A percentile compares a stretch with the other conserved stretches of the same genome.
These are phyloP conservation scores for Diplodia scrobiculata DNA, from an alignment of 2,329 filamentous ascomycete species.

Conservation along the genomic window DNA sequence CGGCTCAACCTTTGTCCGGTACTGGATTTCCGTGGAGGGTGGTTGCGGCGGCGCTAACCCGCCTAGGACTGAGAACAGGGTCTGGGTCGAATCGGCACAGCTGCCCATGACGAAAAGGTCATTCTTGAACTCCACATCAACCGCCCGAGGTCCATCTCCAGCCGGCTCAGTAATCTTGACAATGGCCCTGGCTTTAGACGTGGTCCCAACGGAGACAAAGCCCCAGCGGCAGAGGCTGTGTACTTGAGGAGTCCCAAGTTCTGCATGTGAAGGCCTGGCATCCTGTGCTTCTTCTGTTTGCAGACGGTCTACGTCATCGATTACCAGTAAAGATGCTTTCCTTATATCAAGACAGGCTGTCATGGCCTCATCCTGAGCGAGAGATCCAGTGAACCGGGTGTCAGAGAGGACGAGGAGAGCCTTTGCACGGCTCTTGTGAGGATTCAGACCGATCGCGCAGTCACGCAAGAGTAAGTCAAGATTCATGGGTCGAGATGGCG, in stretches of 20 bases:
- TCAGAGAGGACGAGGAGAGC: slow-evolving; percentile 77
- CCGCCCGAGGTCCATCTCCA: slow-evolving; percentile 62
- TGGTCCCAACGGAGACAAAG: slow-evolving; percentile 82
- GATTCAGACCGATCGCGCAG: slow-evolving; percentile 82
- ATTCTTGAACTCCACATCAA: slow-evolving; percentile 81
- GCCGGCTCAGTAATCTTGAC: slow-evolving; percentile 62
- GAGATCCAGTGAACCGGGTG: slow-evolving; percentile 64
- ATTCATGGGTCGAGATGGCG: slow-evolving; percentile 51
- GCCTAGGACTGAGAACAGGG: slow-evolving; percentile 75
- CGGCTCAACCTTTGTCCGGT: slow-evolving; percentile 81
- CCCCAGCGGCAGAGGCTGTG: slow-evolving; percentile 62
- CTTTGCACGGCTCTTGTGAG: slow-evolving; percentile 73
- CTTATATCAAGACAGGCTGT: slow-evolving; percentile 68
- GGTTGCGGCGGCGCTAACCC: slow-evolving; percentile 81
- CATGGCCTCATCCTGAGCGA: slow-evolving; percentile 53
- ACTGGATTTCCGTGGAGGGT: slow-evolving; percentile 80
- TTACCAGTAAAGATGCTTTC: slow-evolving; percentile 79
- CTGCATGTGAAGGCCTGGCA: slow-evolving; percentile 12
- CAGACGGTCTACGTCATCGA: slow-evolving; percentile 68
- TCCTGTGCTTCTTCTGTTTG: slow-evolving; percentile 32
- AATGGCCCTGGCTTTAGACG: slow-evolving; percentile 74
- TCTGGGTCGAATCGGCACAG: slow-evolving; percentile 95
- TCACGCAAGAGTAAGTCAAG: slow-evolving; percentile 77
- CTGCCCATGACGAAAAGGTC: slow-evolving; percentile 89
- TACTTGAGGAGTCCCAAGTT: slow-evolving; percentile 48